These are phyloP conservation scores for Tremella yokohamensis DNA, from an alignment of 768 basidiomycete species.

Conservation along the genomic window DNA sequence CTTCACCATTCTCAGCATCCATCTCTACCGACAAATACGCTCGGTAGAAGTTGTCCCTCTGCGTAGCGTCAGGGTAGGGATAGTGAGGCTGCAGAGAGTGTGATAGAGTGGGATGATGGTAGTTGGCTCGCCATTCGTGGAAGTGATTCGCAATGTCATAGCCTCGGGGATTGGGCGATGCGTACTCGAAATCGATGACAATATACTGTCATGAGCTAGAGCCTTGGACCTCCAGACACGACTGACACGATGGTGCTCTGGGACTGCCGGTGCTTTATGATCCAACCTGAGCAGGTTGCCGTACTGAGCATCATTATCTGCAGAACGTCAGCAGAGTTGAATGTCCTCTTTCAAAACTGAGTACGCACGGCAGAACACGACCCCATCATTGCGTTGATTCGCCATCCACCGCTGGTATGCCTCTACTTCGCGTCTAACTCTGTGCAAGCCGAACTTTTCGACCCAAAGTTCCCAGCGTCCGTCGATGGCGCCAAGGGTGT, in stretches of 20 bases:
- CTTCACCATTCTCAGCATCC: conserved; percentile 33
- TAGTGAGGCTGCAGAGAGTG: conserved; percentile 53
- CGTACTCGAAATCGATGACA: conserved; percentile 97
- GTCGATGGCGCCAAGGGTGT: conserved; percentile 51
- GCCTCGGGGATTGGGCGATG: conserved; percentile 82
- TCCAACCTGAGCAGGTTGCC: conserved; percentile 81
- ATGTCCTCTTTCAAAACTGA: not conserved
- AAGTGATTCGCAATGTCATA: conserved; percentile 97
- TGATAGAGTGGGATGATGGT: conserved; percentile 58
- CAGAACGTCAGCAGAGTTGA: conserved; percentile 28
- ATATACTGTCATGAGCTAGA: conserved; percentile 62
- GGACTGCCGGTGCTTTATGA: conserved; percentile 54
- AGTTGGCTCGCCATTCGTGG: conserved; percentile 94
- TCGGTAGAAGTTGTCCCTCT: conserved; percentile 78
- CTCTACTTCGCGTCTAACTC: conserved; percentile 64
- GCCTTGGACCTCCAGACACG: conserved; percentile 1
- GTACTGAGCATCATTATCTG: conserved; percentile 95
- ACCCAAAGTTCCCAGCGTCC: conserved; percentile 46
- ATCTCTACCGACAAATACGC: conserved; percentile 65
- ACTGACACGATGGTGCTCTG: conserved; percentile 73
- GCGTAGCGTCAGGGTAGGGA: conserved; percentile 66
- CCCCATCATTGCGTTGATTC: conserved; percentile 61
- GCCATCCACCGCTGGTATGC: conserved; percentile 69
- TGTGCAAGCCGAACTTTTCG: conserved; percentile 62
- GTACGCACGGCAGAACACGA: conserved; percentile 54